Base-by-base conservation (phyloP, 352 stramenopile genomes). In the Blastocystis sp. region DNA sequence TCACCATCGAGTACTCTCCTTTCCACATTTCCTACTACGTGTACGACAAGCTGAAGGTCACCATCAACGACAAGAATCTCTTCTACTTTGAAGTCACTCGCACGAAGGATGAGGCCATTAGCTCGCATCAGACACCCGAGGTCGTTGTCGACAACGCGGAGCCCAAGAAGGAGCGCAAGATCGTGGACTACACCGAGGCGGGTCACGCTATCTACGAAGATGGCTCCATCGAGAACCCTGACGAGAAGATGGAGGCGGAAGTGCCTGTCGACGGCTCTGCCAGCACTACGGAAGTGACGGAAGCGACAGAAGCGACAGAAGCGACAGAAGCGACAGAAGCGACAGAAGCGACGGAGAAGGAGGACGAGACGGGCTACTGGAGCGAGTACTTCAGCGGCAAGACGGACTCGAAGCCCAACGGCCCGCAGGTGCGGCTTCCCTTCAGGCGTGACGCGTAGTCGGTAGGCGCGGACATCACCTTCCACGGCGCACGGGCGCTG, bases 321-420 rank as follows among this genome's bases (percentile, higher is more conserved):
- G 40, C n/a, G 10, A 10, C 41, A 80, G 71, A 79, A 4, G 62
- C 86, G 4, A 61, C 86, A 2, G 66, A 90, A 0, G 59, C 70
- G 40, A 88, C 78, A 43, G 88, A 52, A 7, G 74, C 3, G 62
- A 62, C 92, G 56, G 90, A 94, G 62, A 62, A 89, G 53, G 84
- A 89, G 28, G 89, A 88, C 69, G 91, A 92, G 0, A 91, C 95
- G 62, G 95, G 94, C 62, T 92, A 94, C 53, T 98, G 94, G 94
- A 93, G 97, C 76, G 96, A 99, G 90, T 95, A 91, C 5, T 99
- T 98, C 90, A 91, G 92, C 19, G 93, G 93, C 52, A 96, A 99
- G 91, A 94, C 91, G 38, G 94, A 97, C 90, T 91, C 77, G 76
- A 95, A 95, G 88, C 92, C 92, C 1, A 84, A 93, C 89, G 94